These are phyloP conservation scores for Aureobasidium sp. DNA, from an alignment of 2,329 filamentous ascomycete genomes.

Conservation along the genomic window DNA sequence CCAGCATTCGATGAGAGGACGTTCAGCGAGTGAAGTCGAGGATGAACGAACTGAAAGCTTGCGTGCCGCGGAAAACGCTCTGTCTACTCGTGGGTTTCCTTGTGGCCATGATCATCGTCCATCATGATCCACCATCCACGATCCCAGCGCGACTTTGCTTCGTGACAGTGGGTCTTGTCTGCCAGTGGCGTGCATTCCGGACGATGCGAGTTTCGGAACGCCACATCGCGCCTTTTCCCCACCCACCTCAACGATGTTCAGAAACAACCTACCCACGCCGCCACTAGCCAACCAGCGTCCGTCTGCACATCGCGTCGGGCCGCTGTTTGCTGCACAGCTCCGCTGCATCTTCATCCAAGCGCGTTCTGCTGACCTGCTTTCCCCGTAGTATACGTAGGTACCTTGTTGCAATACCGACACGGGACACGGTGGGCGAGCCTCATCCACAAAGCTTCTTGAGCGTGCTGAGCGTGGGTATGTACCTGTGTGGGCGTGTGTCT, in stretches of 20 bases:
- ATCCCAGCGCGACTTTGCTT: slow-evolving; percentile 14
- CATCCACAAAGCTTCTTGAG: slow-evolving; percentile 2
- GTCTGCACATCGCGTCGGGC: slow-evolving; percentile 13
- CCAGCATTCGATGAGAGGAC: not conserved
- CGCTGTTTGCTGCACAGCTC: slow-evolving; percentile 11
- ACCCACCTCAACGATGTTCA: slow-evolving; percentile 12
- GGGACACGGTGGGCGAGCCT: slow-evolving; percentile 3
- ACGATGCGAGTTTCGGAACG: slow-evolving; percentile 11
- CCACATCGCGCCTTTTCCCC: slow-evolving; percentile 13
- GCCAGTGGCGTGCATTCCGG: slow-evolving; percentile 13
- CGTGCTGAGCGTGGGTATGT: not conserved
- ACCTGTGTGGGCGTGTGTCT: not conserved
- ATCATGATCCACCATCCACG: slow-evolving; percentile 10
- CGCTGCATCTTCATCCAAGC: slow-evolving; percentile 9
- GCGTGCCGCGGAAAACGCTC: slow-evolving; percentile 9
- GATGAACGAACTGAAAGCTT: slow-evolving; percentile 1
- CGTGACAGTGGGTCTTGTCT: slow-evolving; percentile 4
- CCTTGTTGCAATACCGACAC: slow-evolving; percentile 4
- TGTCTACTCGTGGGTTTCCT: slow-evolving; percentile 1
- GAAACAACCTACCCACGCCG: slow-evolving; percentile 2
- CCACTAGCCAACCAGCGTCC: slow-evolving; percentile 9
- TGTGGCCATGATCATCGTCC: slow-evolving; percentile 4
- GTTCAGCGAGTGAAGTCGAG: not conserved
- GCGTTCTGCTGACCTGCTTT: slow-evolving; percentile 14
- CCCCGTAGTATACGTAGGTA: slow-evolving; percentile 6